These are phyloP conservation scores for Kodamaea restingae DNA, from an alignment of 805 yeast species.

Conservation along the genomic window DNA sequence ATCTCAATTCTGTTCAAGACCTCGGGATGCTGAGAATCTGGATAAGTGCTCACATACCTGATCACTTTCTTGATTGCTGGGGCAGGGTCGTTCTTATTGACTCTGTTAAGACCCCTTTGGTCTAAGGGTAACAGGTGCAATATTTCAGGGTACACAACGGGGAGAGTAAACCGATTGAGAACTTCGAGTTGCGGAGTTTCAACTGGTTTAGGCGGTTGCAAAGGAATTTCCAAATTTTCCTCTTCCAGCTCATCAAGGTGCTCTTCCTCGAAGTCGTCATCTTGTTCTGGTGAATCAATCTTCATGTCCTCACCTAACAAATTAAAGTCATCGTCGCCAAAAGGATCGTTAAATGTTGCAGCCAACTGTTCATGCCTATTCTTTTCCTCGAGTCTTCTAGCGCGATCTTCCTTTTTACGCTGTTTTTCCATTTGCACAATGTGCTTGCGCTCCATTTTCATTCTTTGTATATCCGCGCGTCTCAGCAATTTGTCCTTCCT, in stretches of 20 bases:
- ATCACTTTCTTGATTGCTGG: slow-evolving; percentile 31
- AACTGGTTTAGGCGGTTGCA: slow-evolving; percentile 17
- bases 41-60: slow-evolving; percentile 26
- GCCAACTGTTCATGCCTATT: slow-evolving; percentile 12
- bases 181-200: slow-evolving; percentile 22
- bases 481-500: slow-evolving; percentile 13
- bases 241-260: slow-evolving; percentile 9
- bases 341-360: slow-evolving; percentile 15
- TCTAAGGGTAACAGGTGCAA: slow-evolving; percentile 30
- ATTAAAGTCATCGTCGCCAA: slow-evolving; percentile 10
- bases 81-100: slow-evolving; percentile 9
- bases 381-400: slow-evolving; percentile 13
- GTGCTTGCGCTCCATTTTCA: slow-evolving; percentile 10
- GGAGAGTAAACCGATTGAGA: slow-evolving; percentile 28
- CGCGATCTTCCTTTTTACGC: slow-evolving; percentile 4
- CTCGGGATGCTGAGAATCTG: slow-evolving; percentile 31
- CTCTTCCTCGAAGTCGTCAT: slow-evolving; percentile 6
- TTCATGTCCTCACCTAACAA: slow-evolving; percentile 8
- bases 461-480: slow-evolving; percentile 8
- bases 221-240: slow-evolving; percentile 10
- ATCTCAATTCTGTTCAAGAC: slow-evolving; percentile 35
- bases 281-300: slow-evolving; percentile 2
- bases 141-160: slow-evolving; percentile 32
- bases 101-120: slow-evolving; percentile 8
- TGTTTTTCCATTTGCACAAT: slow-evolving; percentile 8